Conservation (phyloP, 2,329 filamentous ascomycete species). For the Diaporthe destruens region DNA sequence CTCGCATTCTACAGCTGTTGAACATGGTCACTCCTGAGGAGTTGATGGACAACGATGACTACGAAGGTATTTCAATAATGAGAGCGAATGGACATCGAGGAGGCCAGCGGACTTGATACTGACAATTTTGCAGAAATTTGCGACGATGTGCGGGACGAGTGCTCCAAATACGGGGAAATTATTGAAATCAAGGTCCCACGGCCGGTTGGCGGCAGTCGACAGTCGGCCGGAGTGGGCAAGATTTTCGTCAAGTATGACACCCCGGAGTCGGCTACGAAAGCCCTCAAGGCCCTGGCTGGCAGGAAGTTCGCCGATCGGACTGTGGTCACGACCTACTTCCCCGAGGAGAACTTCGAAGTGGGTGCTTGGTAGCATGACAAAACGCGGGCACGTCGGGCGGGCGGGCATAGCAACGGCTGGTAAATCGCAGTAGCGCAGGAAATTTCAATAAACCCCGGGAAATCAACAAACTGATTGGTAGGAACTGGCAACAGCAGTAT, state of each 20-base stretch:
- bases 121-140: slow-evolving; percentile 80
- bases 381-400: not conserved
- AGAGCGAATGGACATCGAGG: not conserved
- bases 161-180: slow-evolving; percentile 88
- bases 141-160: slow-evolving; percentile 94
- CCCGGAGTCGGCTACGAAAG: slow-evolving; percentile 82
- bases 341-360: slow-evolving; percentile 97
- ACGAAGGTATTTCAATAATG: slow-evolving; percentile 76
- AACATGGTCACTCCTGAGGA: slow-evolving; percentile 99
- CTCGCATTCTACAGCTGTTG: slow-evolving; percentile 88
- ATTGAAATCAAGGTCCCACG: slow-evolving; percentile 93
- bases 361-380: slow-evolving; percentile 78
- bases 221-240: slow-evolving; percentile 93
- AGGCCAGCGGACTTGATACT: not conserved
- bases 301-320: slow-evolving; percentile 97
- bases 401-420: not conserved
- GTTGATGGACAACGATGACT: slow-evolving; percentile 92
- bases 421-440: not conserved
- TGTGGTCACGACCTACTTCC: slow-evolving; percentile 96
- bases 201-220: slow-evolving; percentile 83
- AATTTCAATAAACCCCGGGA: slow-evolving; percentile 7
- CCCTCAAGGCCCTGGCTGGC: slow-evolving; percentile 89
- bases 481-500: not conserved
- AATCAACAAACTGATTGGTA: not conserved
- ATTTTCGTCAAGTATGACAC: slow-evolving; percentile 96